Percentiles rank a stretch among this genome's conserved stretches.
Conservation (phyloP, 805 yeast genomes). For the Cyberlindnera mississippiensis region DNA sequence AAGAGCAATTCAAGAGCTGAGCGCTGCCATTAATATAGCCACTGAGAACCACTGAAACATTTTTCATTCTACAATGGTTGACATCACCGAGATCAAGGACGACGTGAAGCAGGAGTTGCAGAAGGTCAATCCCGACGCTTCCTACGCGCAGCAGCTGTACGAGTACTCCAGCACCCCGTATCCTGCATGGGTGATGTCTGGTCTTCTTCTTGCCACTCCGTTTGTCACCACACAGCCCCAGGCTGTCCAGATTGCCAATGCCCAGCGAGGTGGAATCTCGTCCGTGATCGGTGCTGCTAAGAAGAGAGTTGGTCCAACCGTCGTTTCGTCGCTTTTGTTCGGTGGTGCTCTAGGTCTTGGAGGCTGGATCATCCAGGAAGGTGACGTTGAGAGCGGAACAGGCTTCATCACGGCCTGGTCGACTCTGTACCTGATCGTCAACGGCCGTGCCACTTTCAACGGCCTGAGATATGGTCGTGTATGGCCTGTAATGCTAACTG, state of each 20-base stretch:
- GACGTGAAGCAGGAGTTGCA: constrained; percentile 12
- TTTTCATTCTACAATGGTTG: constrained; percentile 25
- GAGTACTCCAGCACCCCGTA: constrained; percentile 39
- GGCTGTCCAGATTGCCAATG: constrained; percentile 10
- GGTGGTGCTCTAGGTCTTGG: constrained; percentile 63
- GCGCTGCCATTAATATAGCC: no score
- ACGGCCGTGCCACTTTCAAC: constrained; percentile 55
- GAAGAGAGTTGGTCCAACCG: constrained; percentile 31
- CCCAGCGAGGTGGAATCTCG: background rate
- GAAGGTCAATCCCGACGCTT: constrained; percentile 12
- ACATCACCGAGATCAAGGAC: constrained; percentile 24
- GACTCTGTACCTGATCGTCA: constrained; percentile 64
- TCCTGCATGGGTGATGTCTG: constrained; percentile 42
- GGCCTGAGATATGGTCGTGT: constrained; percentile 53
- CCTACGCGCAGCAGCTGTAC: constrained; percentile 25
- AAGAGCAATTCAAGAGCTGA: no score
- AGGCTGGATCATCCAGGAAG: constrained; percentile 71
- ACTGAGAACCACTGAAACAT: no score
- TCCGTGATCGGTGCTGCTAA: constrained; percentile 2
- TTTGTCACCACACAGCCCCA: constrained; percentile 30
- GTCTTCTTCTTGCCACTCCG: constrained; percentile 36
- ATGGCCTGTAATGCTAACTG: constrained; percentile 57
- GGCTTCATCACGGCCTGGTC: constrained; percentile 85
- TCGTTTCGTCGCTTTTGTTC: constrained; percentile 45
- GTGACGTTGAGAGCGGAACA: constrained; percentile 72